phyloP scores from a whole-genome alignment of 2,329 filamentous ascomycete genomes.

The Byssothecium circinans region DNA sequence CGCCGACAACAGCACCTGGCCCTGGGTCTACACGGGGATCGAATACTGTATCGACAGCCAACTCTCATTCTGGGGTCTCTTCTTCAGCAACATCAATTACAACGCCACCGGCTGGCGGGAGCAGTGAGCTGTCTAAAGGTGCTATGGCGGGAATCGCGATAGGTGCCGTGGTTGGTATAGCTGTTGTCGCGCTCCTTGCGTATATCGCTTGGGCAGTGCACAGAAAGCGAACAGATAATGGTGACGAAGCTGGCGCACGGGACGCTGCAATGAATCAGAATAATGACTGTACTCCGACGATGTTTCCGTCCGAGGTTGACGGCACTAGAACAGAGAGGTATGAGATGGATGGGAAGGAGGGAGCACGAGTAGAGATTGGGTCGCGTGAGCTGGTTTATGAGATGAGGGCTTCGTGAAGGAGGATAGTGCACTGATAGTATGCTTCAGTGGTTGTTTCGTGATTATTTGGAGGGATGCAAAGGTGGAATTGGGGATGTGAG shows the following conservation, averaged over 20 bases:
- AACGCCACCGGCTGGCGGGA: too few species aligned
- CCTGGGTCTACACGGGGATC: neutral
- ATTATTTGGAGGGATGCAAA: too few species aligned
- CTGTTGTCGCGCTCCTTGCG: neutral
- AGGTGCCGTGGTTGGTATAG: neutral
- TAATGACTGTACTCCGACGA: too few species aligned
- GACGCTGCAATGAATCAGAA: too few species aligned
- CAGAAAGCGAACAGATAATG: neutral
- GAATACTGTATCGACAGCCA: neutral
- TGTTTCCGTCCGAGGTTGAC: too few species aligned
- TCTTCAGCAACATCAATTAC: neutral
- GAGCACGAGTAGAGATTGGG: neutral
- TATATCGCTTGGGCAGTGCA: constrained; percentile 2
- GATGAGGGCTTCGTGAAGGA: neutral
- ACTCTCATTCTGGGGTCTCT: neutral
- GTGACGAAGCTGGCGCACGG: too few species aligned
- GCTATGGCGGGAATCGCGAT: constrained; percentile 1
- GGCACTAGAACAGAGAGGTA: too few species aligned
- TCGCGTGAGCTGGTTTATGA: neutral
- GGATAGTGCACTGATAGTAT: neutral
- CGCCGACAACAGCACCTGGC: neutral
- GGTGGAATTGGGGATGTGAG: too few species aligned
- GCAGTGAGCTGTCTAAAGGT: neutral
- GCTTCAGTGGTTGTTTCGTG: too few species aligned
- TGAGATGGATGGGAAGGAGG: neutral